Evolutionary conservation across 768 basidiomycete species (phyloP), one percentile per base, ranked within the genome.

Genomic region (Strobilomyces echinocephalus): DNA sequence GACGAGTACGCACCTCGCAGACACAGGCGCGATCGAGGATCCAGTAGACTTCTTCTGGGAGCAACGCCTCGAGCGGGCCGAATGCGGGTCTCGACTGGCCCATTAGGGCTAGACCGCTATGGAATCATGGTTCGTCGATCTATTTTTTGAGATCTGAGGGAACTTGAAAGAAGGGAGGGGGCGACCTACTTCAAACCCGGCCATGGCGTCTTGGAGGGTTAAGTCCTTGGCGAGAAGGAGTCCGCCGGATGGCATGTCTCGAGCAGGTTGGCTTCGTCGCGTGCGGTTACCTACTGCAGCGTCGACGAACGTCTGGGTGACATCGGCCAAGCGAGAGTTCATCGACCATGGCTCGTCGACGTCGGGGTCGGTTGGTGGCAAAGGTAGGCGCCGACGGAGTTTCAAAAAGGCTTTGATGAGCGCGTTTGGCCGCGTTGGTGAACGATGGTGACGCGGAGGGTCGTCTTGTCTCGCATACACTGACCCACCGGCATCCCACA

Each of bases 401-500:
- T 70, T 65, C 46, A 70, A 68, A 57, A 50, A 24, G 24, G n/a
- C 26, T 14, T 1, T 16, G 12, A 69, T 65, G 65, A 40, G 43
- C 39, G 30, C 48, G 42, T 47, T 62, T 18, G 31, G 56, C 33
- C 58, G 48, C n/a, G 53, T 58, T n/a, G 26, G 51, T 30, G 14
- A 33, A 46, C 39, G 28, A 45, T 35, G 2, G 20, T 35, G 11
- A 42, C 6, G 8, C 50, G 44, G 46, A 24, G 80, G 12, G 75
- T 84, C 45, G 74, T 95, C 34, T 88, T 97, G 67, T 92, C 90
- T 11, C 95, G 93, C 4, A 95, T 97, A 30, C 95, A 95, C n/a
- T n/a, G n/a, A 65, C 94, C 95, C 0, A 95, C 94, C 2, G 91
- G 93, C 0, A 82, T 88, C 4, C 90, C 91, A 44, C 93, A 95